Base-by-base conservation (phyloP, 257 asterid species). In the Nicotiana obtusifolia region DNA sequence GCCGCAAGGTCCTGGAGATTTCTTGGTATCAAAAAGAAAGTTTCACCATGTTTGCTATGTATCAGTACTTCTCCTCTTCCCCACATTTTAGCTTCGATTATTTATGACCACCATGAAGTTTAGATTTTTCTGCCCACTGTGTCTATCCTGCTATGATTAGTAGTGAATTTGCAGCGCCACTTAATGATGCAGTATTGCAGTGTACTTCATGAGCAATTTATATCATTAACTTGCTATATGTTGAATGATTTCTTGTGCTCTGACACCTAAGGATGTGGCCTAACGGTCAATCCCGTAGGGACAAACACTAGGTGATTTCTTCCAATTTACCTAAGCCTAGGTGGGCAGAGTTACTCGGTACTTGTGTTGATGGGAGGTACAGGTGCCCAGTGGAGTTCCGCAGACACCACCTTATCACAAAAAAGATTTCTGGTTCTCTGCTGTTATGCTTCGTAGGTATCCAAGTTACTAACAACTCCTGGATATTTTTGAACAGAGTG, bases 401-500 rank as follows among this genome's bases (percentile, higher is more conserved):
- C 49, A 41, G 1, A 41, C 49, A 41, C 4, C 26, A 3, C 60
- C 37, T 22, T 3, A 16, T 44, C 15, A 47, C 49, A 14, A 41
- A 26, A 22, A 71, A 7, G 59, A 71, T 71, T 49, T 22, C 22
- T 75, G 16, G 41, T 47, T 47, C 15, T 14, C 9, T 47, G 37
- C 24, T 56, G 59, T 75, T 75, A 49, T 56, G 20, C 16, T 49
- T 75, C 80, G 24, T n/a, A n/a, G 17, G 24, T 49, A 49, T 26
- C 80, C 62, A 75, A 75, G 24, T 16, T 49, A 49, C 80, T 75
- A 26, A 75, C 62, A 15, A 49, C 15, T 15, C 41, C 4, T 52
- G 4, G 4, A 64, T 75, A 85, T n/a, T 81, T 31, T 56, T 84
- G 85, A 57, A 83, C 94, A 95, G 99, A 89, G 93, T 30, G 99